These are phyloP conservation scores for Boletus mariae DNA, from an alignment of 1,284 basidiomycete genomes.

Conservation along the genomic window DNA sequence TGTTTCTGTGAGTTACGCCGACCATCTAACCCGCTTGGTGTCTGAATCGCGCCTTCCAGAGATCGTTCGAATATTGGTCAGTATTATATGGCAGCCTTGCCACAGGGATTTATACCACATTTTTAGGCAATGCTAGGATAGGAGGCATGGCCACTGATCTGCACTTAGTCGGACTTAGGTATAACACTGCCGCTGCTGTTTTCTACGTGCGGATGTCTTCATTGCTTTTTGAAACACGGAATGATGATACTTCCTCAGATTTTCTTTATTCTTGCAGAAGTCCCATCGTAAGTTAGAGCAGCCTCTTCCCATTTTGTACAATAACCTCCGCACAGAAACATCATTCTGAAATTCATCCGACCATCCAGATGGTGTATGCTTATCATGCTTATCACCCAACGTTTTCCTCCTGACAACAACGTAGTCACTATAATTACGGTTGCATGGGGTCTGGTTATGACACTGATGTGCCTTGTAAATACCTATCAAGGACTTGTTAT, in stretches of 20 bases:
- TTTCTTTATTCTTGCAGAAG: constrained; percentile 43
- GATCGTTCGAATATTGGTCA: constrained; percentile 37
- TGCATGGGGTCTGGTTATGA: constrained; percentile 45
- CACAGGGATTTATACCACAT: not conserved
- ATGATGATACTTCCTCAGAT: constrained; percentile 28
- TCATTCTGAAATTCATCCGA: constrained; percentile 42
- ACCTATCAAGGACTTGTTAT: constrained; percentile 31
- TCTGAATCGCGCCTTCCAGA: constrained; percentile 17
- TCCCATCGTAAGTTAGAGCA: constrained; percentile 42
- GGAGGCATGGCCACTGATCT: constrained; percentile 42
- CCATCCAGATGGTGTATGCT: constrained; percentile 46
- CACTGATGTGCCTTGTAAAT: constrained; percentile 37
- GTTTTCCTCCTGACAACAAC: constrained; percentile 1
- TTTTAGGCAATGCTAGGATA: constrained; percentile 32
- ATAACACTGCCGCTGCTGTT: constrained; percentile 46
- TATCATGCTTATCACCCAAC: not conserved
- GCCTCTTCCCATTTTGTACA: not conserved
- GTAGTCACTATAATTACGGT: constrained; percentile 48
- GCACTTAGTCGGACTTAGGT: constrained; percentile 39
- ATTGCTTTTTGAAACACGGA: not conserved
- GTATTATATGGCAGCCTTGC: not conserved
- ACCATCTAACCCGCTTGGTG: not conserved
- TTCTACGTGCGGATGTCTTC: constrained; percentile 39
- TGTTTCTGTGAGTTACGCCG: constrained; percentile 44
- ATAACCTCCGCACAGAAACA: constrained; percentile 34